Conservation (phyloP, 2,329 filamentous ascomycete species). For the Ceratocystis papillata region DNA sequence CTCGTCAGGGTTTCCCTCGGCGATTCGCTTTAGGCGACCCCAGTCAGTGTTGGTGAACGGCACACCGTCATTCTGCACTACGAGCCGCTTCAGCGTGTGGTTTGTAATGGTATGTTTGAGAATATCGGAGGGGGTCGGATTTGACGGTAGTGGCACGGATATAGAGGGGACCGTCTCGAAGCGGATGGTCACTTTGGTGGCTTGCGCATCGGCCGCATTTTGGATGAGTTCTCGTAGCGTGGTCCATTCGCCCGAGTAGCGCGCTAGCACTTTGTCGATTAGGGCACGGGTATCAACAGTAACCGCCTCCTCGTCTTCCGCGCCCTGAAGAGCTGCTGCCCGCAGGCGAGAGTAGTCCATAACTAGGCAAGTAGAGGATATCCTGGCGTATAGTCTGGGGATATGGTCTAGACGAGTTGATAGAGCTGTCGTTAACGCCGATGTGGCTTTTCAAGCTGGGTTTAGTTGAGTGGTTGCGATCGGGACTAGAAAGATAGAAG, state of each 20-base stretch:
- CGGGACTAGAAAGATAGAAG: not conserved
- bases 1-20: slow-evolving; percentile 97
- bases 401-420: not conserved
- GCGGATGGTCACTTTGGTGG: slow-evolving; percentile 76
- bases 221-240: slow-evolving; percentile 87
- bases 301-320: slow-evolving; percentile 89
- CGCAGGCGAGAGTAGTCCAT: slow-evolving; percentile 71
- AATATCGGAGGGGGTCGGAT: slow-evolving; percentile 55
- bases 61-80: slow-evolving; percentile 86
- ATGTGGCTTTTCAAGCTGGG: not conserved
- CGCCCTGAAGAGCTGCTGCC: slow-evolving; percentile 74
- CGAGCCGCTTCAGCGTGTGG: slow-evolving; percentile 74
- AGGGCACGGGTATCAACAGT: slow-evolving; percentile 94
- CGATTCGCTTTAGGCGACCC: slow-evolving; percentile 86
- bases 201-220: slow-evolving; percentile 94
- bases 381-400: no score
- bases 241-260: slow-evolving; percentile 94
- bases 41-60: slow-evolving; percentile 86
- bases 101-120: slow-evolving; percentile 75
- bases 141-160: slow-evolving; percentile 57
- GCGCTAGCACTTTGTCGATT: slow-evolving; percentile 93
- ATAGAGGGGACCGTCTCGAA: slow-evolving; percentile 85
- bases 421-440: not conserved
- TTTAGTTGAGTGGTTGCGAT: not conserved
- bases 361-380: slow-evolving; percentile 14